These are phyloP conservation scores for Avicennia marina DNA, from an alignment of 257 asterid genomes.

Conservation along the genomic window DNA sequence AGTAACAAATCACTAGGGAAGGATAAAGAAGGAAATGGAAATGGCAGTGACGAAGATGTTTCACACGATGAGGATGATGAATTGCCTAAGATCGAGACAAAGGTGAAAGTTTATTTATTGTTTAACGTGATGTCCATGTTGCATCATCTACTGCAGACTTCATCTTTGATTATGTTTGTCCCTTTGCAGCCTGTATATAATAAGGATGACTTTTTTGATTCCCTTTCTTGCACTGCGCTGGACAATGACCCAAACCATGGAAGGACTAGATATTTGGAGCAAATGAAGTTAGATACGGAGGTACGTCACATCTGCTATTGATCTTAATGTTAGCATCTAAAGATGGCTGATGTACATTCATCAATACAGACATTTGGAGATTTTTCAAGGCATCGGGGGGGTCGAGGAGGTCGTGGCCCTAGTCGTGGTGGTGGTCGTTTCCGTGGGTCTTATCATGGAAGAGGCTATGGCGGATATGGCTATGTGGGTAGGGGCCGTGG, in stretches of 20 bases:
- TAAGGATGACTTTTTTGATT: conserved; percentile 91
- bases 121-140: neutral
- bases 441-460: conserved; percentile 64
- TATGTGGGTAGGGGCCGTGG: conserved; percentile 39
- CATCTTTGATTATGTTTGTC: conserved; percentile 6
- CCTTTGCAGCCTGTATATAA: conserved; percentile 66
- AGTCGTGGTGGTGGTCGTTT: conserved; percentile 76
- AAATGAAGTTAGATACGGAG: conserved; percentile 90
- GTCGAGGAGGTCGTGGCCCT: conserved; percentile 85
- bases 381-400: conserved; percentile 71
- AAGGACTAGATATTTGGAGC: conserved; percentile 89
- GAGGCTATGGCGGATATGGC: conserved; percentile 62
- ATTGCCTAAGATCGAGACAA: conserved; percentile 50
- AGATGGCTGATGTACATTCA: conserved; percentile 15
- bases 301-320: conserved; percentile 27
- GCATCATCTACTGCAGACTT: neutral
- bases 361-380: conserved; percentile 88
- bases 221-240: conserved; percentile 59
- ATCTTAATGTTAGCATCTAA: neutral
- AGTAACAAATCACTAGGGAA: conserved; percentile 41
- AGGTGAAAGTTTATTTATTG: conserved; percentile 35
- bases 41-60: conserved; percentile 54
- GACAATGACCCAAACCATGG: conserved; percentile 49
- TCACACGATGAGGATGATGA: conserved; percentile 52
- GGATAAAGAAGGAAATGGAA: conserved; percentile 56